Evolutionary conservation across 495 filamentous ascomycete species (phyloP).

Genomic region (Trichoderma virens): DNA sequence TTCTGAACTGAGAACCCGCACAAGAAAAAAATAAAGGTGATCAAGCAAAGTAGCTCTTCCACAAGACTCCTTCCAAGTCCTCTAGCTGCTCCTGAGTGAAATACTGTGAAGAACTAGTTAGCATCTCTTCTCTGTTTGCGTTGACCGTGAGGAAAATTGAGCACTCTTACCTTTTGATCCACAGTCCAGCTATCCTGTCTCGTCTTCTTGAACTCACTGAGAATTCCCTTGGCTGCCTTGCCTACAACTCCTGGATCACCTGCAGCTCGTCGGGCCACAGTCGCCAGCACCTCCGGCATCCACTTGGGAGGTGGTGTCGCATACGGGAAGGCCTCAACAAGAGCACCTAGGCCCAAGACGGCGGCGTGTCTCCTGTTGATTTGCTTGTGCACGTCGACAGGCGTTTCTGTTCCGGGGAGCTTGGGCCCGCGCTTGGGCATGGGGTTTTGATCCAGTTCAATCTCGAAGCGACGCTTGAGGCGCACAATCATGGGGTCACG

Average conservation of each 20-base stretch:
- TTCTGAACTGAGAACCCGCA: neutral
- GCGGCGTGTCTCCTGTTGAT: constrained; percentile 81
- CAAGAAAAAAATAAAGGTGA: neutral
- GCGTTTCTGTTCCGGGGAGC: constrained; percentile 63
- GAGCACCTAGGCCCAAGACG: constrained; percentile 81
- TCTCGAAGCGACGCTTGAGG: constrained; percentile 72
- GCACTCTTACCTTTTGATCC: constrained; percentile 78
- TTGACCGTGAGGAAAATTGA: neutral
- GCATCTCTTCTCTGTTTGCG: constrained; percentile 11
- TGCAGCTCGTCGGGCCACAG: constrained; percentile 75
- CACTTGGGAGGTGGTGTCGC: constrained; percentile 82
- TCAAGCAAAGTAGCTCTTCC: constrained; percentile 98
- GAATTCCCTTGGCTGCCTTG: constrained; percentile 90
- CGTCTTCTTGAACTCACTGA: constrained; percentile 99
- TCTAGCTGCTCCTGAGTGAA: constrained; percentile 90
- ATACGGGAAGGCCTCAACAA: constrained; percentile 97
- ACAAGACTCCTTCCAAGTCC: constrained; percentile 91
- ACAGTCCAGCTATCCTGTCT: constrained; percentile 98
- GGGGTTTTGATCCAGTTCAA: constrained; percentile 68
- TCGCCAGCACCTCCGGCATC: constrained; percentile 89
- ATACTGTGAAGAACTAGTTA: constrained; percentile 52
- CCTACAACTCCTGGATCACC: constrained; percentile 89
- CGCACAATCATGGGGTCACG: constrained; percentile 66
- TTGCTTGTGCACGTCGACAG: constrained; percentile 67
- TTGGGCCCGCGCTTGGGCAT: constrained; percentile 63